Evolutionary conservation across 2,329 filamentous ascomycete genomes (phyloP).

Genomic region (Alternaria brassicicola): DNA sequence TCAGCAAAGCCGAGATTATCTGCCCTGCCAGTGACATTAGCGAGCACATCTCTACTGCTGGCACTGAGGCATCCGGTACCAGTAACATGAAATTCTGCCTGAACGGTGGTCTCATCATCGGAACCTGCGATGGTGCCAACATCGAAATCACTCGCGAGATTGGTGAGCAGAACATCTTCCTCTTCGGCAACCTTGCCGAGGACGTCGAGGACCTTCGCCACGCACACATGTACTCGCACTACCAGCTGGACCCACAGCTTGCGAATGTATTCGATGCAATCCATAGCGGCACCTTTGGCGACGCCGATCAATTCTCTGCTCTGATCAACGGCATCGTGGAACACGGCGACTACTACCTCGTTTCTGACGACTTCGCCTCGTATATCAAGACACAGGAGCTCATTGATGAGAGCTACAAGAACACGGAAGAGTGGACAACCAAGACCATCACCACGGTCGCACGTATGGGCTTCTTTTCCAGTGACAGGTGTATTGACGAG

Average conservation of each 20-base stretch:
- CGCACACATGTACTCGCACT: constrained; percentile 80
- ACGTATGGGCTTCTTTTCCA: constrained; percentile 97
- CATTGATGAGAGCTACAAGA: constrained; percentile 89
- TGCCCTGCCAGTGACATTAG: constrained; percentile 92
- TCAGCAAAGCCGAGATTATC: constrained; percentile 98
- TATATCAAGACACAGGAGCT: constrained; percentile 90
- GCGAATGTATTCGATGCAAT: constrained; percentile 84
- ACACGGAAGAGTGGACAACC: constrained; percentile 89
- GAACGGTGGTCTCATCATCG: constrained; percentile 96
- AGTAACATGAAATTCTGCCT: constrained; percentile 99
- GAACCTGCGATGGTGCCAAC: constrained; percentile 96
- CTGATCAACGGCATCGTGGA: constrained; percentile 84
- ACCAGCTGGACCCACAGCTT: constrained; percentile 78
- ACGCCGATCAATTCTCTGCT: constrained; percentile 77
- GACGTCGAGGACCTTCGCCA: constrained; percentile 97
- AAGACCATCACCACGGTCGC: constrained; percentile 89
- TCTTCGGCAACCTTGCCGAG: constrained; percentile 94
- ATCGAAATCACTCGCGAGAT: constrained; percentile 98
- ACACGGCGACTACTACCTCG: constrained; percentile 96
- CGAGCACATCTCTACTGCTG: constrained; percentile 97
- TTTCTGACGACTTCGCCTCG: constrained; percentile 95
- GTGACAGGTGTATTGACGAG: constrained; percentile 93
- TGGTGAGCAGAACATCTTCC: constrained; percentile 96
- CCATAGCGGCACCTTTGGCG: constrained; percentile 79
- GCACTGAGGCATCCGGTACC: constrained; percentile 85